Evolutionary conservation across 163 green algal species (phyloP), one percentile per base, ranked within the genome.

Genomic region (Chloromonas sp.): DNA sequence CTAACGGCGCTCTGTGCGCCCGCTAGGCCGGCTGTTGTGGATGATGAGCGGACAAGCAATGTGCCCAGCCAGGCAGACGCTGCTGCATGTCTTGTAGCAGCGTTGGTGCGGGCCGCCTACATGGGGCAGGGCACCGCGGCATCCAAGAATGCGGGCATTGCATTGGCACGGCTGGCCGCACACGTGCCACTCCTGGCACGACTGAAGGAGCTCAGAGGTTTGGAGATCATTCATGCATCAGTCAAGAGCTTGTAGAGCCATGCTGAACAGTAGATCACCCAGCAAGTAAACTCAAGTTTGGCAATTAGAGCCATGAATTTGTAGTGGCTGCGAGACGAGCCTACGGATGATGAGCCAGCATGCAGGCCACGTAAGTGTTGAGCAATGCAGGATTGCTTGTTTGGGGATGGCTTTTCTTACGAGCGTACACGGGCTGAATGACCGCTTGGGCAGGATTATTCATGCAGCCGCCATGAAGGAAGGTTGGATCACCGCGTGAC

Each of bases 201-300:
- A 70, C 78, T 97, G 61, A 87, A 87, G 58, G 92, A 95, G 77
- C 84, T 94, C 85, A 89, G 93, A 66, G 94, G 93, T n/a, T 71
- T 97, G 5, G 92, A 96, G 83, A 93, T 95, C n/a, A 94, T 97
- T 15, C 90, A 93, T 74, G 86, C 90, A 61, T 91, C 91, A 79
- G 90, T 94, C 1, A 91, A 89, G 85, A 88, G 87, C 2, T 91
- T 82, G 91, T 76, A 70, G n/a, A 5, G 74, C 5, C 74, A 36
- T 5, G 74, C 66, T 36, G 36, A 36, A 36, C 36, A 36, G 36
- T 36, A 36, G 36, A 36, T 36, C 36, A 36, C 36, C 36, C 36
- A 36, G 36, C 36, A 36, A 36, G 36, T 36, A 36, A 36, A 36
- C 36, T 36, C 36, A 36, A 36, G 36, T 36, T 36, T 36, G 36